Base-by-base conservation (phyloP, 2,329 filamentous ascomycete species). In the Fusarium continuum region DNA sequence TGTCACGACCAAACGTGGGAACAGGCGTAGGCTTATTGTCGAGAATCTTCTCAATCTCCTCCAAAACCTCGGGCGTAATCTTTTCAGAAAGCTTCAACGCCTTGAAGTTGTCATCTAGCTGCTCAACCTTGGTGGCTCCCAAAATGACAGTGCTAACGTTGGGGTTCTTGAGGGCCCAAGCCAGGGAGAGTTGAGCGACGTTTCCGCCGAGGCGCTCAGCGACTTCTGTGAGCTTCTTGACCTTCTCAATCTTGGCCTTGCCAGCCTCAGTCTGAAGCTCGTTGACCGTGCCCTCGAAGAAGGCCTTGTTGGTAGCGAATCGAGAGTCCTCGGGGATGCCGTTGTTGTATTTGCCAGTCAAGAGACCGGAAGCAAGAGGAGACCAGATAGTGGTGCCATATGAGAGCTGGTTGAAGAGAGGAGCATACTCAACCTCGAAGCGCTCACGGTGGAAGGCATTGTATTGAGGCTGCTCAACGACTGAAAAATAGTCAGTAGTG, bases 391-490 rank as follows among this genome's bases (percentile, higher is more conserved):
- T 90, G 32, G 88, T 75, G 3, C 87, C 88, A 3, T 86, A 78
- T 3, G 84, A 82, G 53, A 82, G 79, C 35, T 86, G 79, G 36
- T 83, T 75, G 73, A 86, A 89, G 22, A 90, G 77, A 29, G 83
- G 83, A 55, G 82, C 79, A 73, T 83, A 90, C 68, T 90, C 85
- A 43, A 79, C 79, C 75, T 90, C 88, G 13, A 90, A 86, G 61
- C 84, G 84, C 62, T 85, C 78, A 26, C 88, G 83, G 31, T 77
- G 75, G 8, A 90, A 77, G 64, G 89, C 80, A 75, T 89, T 90
- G 77, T 90, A 90, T 65, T 84, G 79, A 1, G 88, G 87, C 76
- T 90, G 88, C 74, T 91, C 88, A 66, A 88, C 84, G 3, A 88
- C 71, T 60, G 1, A 2, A n/a, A 5, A 1, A 8, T 1, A 1